Conservation (phyloP, 1,139 yeast species). For the Eremothecium coryli region DNA sequence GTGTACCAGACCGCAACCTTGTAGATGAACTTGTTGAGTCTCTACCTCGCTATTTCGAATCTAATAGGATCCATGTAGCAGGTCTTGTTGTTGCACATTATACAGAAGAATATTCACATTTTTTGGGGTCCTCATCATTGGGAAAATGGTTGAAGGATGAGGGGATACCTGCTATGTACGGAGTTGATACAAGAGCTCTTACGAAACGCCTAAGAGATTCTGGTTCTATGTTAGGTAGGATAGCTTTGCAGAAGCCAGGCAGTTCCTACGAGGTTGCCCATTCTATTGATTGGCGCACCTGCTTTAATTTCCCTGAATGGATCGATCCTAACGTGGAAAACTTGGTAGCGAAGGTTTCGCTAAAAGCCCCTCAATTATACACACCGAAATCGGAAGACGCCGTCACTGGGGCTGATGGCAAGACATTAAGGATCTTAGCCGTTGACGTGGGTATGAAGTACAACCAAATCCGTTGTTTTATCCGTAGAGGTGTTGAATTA, state of each 20-base stretch:
- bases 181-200: conserved; percentile 92
- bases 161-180: conserved; percentile 92
- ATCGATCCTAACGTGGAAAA: conserved; percentile 86
- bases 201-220: conserved; percentile 86
- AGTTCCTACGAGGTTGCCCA: conserved; percentile 37
- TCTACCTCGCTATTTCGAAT: conserved; percentile 88
- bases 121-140: conserved; percentile 81
- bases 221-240: conserved; percentile 90
- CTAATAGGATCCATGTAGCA: conserved; percentile 84
- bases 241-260: conserved; percentile 48
- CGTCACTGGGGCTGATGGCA: conserved; percentile 56
- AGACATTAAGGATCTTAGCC: conserved; percentile 72
- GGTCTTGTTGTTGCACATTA: conserved; percentile 96
- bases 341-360: conserved; percentile 85
- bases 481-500: conserved; percentile 90
- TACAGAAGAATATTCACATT: conserved; percentile 93
- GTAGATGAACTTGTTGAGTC: conserved; percentile 66
- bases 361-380: conserved; percentile 64
- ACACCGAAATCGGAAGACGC: conserved; percentile 43
- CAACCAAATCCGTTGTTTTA: conserved; percentile 95
- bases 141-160: conserved; percentile 91
- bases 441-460: conserved; percentile 97
- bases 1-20: conserved; percentile 86
- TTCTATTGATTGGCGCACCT: conserved; percentile 45
- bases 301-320: conserved; percentile 78